A percentile compares a stretch with the other conserved stretches of the same genome.
phyloP scores from a whole-genome alignment of 352 stramenopile genomes.

The Blastocystis sp. region DNA sequence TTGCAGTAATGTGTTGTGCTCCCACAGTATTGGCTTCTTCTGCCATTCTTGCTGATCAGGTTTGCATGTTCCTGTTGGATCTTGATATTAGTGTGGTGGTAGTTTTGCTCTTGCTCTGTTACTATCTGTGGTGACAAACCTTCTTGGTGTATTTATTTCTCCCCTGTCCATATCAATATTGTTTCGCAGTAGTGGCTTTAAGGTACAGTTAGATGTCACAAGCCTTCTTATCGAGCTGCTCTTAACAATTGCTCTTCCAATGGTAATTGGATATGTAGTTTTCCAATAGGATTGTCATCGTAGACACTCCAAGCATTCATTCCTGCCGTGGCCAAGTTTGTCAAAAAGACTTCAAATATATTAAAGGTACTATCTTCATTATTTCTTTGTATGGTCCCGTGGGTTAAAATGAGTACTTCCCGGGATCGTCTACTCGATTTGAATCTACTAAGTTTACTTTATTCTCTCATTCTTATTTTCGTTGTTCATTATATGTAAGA shows the following conservation, averaged over 20 bases:
- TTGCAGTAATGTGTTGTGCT: constrained; percentile 51
- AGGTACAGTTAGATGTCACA: constrained; percentile 23
- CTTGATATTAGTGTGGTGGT: constrained; percentile 56
- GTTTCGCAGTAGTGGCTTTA: constrained; percentile 22
- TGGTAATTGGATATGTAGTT: constrained; percentile 62
- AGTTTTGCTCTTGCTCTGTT: constrained; percentile 47
- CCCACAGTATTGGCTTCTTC: constrained; percentile 53
- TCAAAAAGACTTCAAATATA: not conserved
- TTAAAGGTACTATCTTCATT: constrained; percentile 62
- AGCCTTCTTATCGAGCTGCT: constrained; percentile 57
- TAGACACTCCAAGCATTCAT: constrained; percentile 16
- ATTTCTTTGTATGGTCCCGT: constrained; percentile 58
- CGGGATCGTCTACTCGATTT: constrained; percentile 8
- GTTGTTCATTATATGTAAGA: constrained; percentile 33
- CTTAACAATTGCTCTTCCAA: constrained; percentile 51
- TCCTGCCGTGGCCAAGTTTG: constrained; percentile 12
- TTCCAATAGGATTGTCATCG: not conserved
- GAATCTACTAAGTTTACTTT: not conserved
- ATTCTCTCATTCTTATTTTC: constrained; percentile 42
- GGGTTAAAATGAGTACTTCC: constrained; percentile 65
- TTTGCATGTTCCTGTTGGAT: not conserved
- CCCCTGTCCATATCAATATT: constrained; percentile 14
- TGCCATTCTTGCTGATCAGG: constrained; percentile 62
- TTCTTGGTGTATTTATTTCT: constrained; percentile 55
- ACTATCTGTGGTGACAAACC: constrained; percentile 32